Evolutionary conservation across 179 eudicot genomes (phyloP).

Genomic region (Nepenthes alata): DNA sequence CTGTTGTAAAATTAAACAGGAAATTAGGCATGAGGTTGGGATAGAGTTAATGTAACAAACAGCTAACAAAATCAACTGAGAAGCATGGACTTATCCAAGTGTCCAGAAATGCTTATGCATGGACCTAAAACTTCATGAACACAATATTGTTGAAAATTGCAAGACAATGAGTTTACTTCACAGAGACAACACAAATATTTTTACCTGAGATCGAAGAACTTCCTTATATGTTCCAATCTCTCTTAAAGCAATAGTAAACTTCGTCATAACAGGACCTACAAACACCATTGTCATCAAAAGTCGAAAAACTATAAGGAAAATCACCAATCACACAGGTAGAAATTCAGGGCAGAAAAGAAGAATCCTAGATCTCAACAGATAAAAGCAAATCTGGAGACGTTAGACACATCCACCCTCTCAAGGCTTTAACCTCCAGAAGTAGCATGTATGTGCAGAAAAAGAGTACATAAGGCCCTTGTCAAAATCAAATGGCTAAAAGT

Average conservation of each 20-base stretch:
- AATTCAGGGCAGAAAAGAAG: neutral
- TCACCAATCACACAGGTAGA: slow-evolving; percentile 1
- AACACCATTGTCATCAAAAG: slow-evolving; percentile 5
- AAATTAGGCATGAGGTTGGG: neutral
- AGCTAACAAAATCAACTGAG: neutral
- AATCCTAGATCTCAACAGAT: neutral
- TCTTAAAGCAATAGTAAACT: slow-evolving; percentile 91
- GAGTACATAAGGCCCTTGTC: neutral
- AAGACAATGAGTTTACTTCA: neutral
- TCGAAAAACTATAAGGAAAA: slow-evolving; percentile 2
- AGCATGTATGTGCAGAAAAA: neutral
- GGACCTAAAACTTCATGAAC: neutral
- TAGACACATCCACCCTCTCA: neutral
- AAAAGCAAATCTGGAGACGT: neutral
- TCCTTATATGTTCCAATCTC: slow-evolving; percentile 98
- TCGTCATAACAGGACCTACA: slow-evolving; percentile 96
- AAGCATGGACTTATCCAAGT: neutral
- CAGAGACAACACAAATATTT: neutral
- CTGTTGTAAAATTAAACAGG: too few relatives aligned
- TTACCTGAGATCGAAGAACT: slow-evolving; percentile 97
- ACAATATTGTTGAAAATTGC: neutral
- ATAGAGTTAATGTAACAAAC: neutral
- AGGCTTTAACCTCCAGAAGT: neutral
- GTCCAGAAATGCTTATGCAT: neutral
- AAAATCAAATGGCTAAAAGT: neutral